phyloP scores from a whole-genome alignment of 345 rosid species.

The Gossypioides kirkii region DNA sequence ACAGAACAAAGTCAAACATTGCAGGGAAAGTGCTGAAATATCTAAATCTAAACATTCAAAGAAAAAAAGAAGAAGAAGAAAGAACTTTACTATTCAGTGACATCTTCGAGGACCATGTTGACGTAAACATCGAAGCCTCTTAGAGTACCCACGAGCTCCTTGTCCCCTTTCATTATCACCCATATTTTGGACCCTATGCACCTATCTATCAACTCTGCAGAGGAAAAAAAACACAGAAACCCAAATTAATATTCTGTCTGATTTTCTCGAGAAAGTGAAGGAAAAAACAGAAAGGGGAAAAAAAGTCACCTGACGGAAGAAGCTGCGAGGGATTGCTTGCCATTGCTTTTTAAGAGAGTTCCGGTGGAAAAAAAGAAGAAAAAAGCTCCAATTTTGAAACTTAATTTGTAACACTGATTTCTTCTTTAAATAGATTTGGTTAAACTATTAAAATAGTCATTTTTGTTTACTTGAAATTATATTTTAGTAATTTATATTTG shows the following conservation, averaged over 20 bases:
- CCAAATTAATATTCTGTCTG: not conserved
- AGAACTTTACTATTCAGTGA: constrained; percentile 58
- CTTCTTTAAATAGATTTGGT: not conserved
- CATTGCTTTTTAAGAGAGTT: not conserved
- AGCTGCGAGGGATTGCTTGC: constrained; percentile 22
- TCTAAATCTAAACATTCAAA: not conserved
- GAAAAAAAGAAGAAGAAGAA: not conserved
- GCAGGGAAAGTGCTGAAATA: not conserved
- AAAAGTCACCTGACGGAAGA: constrained; percentile 6
- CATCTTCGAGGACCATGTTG: constrained; percentile 76
- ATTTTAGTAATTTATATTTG: too few relatives aligned
- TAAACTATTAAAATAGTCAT: too few relatives aligned
- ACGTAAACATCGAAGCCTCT: constrained; percentile 80
- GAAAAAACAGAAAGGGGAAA: not conserved
- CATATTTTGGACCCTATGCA: constrained; percentile 84
- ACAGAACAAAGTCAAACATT: not conserved
- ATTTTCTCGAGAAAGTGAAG: not conserved
- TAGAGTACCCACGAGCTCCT: constrained; percentile 79
- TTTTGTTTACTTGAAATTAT: too few relatives aligned
- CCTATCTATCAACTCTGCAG: constrained; percentile 72
- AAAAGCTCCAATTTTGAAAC: not conserved
- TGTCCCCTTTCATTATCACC: constrained; percentile 93
- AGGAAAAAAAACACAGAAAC: not conserved
- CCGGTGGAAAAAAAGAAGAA: not conserved
- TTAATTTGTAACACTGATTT: not conserved